Evolutionary conservation across 768 basidiomycete genomes (phyloP).

Genomic region (Lactarius deliciosus): DNA sequence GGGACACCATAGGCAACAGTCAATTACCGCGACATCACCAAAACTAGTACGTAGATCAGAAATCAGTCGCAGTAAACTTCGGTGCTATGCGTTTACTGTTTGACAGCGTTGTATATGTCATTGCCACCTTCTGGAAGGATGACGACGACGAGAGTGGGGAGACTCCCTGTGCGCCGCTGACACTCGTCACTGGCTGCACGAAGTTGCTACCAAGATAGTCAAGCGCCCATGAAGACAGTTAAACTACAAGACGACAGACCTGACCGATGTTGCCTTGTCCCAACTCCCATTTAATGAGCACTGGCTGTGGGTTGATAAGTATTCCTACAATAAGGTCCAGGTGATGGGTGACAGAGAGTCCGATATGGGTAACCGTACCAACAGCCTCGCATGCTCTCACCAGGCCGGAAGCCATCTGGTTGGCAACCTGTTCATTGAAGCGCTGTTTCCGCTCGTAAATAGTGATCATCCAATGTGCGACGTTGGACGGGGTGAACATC

Average conservation of each 20-base stretch:
- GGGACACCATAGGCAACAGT: not conserved
- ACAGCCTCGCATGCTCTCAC: slow-evolving; percentile 50
- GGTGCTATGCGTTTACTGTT: slow-evolving; percentile 56
- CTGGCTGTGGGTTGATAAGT: slow-evolving; percentile 44
- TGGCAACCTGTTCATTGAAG: slow-evolving; percentile 49
- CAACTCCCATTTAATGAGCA: slow-evolving; percentile 54
- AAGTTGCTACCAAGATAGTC: slow-evolving; percentile 42
- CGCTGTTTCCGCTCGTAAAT: slow-evolving; percentile 63
- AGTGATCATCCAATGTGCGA: slow-evolving; percentile 62
- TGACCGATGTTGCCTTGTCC: slow-evolving; percentile 51
- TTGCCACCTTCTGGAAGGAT: slow-evolving; percentile 73
- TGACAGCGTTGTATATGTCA: slow-evolving; percentile 74
- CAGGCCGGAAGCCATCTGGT: slow-evolving; percentile 57
- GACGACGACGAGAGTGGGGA: slow-evolving; percentile 62
- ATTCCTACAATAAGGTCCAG: slow-evolving; percentile 51
- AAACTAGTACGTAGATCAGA: slow-evolving; percentile 47
- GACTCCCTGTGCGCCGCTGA: slow-evolving; percentile 39
- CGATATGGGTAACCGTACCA: slow-evolving; percentile 45
- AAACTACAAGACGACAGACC: slow-evolving; percentile 3
- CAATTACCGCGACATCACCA: slow-evolving; percentile 60
- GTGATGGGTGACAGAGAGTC: not conserved
- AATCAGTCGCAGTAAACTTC: slow-evolving; percentile 1
- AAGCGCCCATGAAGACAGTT: not conserved
- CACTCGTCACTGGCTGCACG: slow-evolving; percentile 51
- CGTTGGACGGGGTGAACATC: slow-evolving; percentile 56